Evolutionary conservation across 2,329 filamentous ascomycete species (phyloP).

Genomic region (Zelopaecilomyces penicillatus): DNA sequence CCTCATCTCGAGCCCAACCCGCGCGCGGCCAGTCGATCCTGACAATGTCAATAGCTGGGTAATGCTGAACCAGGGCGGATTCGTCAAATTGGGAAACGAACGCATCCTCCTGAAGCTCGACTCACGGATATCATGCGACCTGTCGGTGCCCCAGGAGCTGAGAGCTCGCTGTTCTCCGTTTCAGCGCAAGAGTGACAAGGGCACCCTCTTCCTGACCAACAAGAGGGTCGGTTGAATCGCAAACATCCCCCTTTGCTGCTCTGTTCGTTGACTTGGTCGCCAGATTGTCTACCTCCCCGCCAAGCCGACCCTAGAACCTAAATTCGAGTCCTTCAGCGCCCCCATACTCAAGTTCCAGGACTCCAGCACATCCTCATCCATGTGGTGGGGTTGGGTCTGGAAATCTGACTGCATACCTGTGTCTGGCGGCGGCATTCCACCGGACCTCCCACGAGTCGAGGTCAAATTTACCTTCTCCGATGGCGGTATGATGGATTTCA

Average conservation of each 20-base stretch:
- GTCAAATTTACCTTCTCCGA: constrained; percentile 87
- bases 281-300: constrained; percentile 83
- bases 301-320: constrained; percentile 49
- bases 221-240: constrained; percentile 55
- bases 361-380: constrained; percentile 68
- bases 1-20: constrained; percentile 28
- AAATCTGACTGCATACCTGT: constrained; percentile 72
- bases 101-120: constrained; percentile 72
- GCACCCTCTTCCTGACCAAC: constrained; percentile 74
- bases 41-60: constrained; percentile 66
- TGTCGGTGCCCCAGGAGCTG: constrained; percentile 63
- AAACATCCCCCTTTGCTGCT: neutral
- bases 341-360: constrained; percentile 84
- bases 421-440: constrained; percentile 71
- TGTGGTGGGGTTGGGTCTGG: constrained; percentile 94
- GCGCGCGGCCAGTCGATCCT: constrained; percentile 35
- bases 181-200: constrained; percentile 63
- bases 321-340: constrained; percentile 78
- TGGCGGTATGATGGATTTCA: constrained; percentile 89
- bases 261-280: neutral
- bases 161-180: constrained; percentile 52
- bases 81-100: constrained; percentile 80
- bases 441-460: constrained; percentile 64
- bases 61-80: constrained; percentile 73
- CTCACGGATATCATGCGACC: constrained; percentile 65